Percentiles rank a stretch among this genome's conserved stretches.
Conservation (phyloP, 2,329 filamentous ascomycete genomes). For the Didymella glomerata region DNA sequence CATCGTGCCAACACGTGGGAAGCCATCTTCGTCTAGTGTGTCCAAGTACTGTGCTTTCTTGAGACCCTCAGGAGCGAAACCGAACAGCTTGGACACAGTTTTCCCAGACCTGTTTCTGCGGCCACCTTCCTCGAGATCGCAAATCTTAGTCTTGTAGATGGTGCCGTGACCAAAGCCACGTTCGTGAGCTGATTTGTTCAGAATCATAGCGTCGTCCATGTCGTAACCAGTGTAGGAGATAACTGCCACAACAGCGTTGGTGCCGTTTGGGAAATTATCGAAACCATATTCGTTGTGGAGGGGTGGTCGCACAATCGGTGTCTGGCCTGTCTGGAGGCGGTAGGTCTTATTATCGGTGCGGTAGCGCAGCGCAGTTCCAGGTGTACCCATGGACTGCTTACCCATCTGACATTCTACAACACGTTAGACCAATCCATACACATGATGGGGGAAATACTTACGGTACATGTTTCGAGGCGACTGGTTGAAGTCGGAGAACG, state of each 20-base stretch:
- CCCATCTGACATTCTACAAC: conserved; percentile 68
- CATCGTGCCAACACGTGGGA: conserved; percentile 80
- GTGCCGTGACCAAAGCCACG: conserved; percentile 94
- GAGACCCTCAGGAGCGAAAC: conserved; percentile 81
- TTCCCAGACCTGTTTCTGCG: conserved; percentile 71
- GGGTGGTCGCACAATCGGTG: conserved; percentile 88
- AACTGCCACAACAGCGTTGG: conserved; percentile 93
- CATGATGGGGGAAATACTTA: neutral
- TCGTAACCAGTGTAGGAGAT: conserved; percentile 99
- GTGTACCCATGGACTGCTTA: conserved; percentile 99
- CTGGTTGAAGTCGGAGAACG: conserved; percentile 98
- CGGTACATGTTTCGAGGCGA: conserved; percentile 96
- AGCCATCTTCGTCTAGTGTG: conserved; percentile 84
- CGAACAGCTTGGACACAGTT: conserved; percentile 82
- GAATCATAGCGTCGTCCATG: conserved; percentile 99
- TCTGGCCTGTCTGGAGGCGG: conserved; percentile 92
- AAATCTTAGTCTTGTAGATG: conserved; percentile 97
- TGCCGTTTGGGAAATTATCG: conserved; percentile 97
- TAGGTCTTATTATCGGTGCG: conserved; percentile 98
- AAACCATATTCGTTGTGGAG: conserved; percentile 96
- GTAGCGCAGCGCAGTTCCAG: conserved; percentile 82
- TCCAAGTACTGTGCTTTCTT: conserved; percentile 75
- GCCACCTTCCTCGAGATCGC: conserved; percentile 81
- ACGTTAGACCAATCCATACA: neutral
- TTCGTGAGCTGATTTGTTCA: conserved; percentile 97